Base-by-base conservation (phyloP, 345 rosid genomes). In the Hypericum perforatum region DNA sequence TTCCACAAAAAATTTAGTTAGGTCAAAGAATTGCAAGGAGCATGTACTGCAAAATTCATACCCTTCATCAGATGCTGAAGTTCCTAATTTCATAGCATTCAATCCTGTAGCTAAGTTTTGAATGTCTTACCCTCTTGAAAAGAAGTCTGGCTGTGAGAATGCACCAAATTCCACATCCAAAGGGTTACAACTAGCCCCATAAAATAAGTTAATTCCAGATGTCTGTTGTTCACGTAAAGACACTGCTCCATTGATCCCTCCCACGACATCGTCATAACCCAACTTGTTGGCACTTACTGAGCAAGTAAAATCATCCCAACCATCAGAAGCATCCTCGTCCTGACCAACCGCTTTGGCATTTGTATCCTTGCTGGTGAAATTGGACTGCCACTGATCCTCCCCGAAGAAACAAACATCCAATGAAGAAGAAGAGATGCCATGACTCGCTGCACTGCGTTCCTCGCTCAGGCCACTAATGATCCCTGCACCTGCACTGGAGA, bases 51-150 rank as follows among this genome's bases (percentile, higher is more conserved):
- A 1, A 6, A 15, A 52, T 45, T 7, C 41, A 38, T 11, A 75
- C 95, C 88, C 74, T 40, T 84, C 65, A 45, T 84, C 65, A 45
- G 75, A 62, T 43, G 63, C 60, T 8, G 78, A 67, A 63, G 72
- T 70, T 71, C 57, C 82, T 40, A 60, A 43, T 49, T 59, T 56
- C 61, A 53, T 37, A 53, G 5, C 54, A 44, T 51, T 49, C 44
- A 49, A 64, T 36, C 68, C 60, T 1, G 64, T 41, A 39, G 74
- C 61, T 43, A 55, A 62, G 52, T 63, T 70, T 68, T 66, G 69
- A 61, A 54, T 51, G 56, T 63, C 62, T 8, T 44, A 53, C 29
- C 55, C 56, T 47, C 67, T 73, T 3, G 78, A 62, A 62, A 82
- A 64, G 37, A 74, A 63, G 49, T 76, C 77, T 16, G 76, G 56